A percentile compares a stretch with the other conserved stretches of the same genome.
phyloP scores from a whole-genome alignment of 2,329 filamentous ascomycete species.

The Pseudopithomyces maydicus region DNA sequence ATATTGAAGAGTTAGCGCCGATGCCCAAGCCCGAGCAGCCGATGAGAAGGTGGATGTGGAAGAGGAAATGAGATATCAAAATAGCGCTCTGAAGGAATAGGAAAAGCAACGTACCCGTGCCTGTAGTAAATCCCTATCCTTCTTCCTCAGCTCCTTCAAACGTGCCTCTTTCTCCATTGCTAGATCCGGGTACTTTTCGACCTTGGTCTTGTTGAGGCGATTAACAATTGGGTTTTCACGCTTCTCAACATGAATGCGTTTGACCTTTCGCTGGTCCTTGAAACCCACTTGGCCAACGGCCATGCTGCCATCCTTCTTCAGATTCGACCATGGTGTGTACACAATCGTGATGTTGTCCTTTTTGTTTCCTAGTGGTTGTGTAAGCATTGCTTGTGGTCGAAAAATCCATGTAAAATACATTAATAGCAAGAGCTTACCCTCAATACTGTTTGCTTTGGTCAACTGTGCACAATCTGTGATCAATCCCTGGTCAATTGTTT shows the following conservation, averaged over 20 bases:
- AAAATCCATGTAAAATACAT: background rate
- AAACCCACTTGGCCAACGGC: constrained; percentile 93
- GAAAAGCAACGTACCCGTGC: constrained; percentile 59
- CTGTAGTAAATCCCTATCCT: constrained; percentile 67
- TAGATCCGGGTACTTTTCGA: constrained; percentile 86
- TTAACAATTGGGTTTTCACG: constrained; percentile 93
- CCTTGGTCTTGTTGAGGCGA: constrained; percentile 95
- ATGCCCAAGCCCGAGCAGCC: background rate
- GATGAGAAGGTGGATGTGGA: background rate
- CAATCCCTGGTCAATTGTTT: constrained; percentile 74
- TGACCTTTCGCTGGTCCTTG: constrained; percentile 83
- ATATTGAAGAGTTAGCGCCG: background rate
- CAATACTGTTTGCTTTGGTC: constrained; percentile 98
- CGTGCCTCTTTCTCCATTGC: constrained; percentile 80
- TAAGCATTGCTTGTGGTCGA: background rate
- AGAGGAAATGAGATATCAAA: background rate
- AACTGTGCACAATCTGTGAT: constrained; percentile 91
- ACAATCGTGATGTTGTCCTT: constrained; percentile 97
- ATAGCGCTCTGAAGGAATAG: background rate
- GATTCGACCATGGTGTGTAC: constrained; percentile 96
- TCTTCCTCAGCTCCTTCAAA: constrained; percentile 71
- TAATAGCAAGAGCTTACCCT: constrained; percentile 59
- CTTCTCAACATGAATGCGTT: constrained; percentile 76
- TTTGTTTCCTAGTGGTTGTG: constrained; percentile 72
- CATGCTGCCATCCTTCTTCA: constrained; percentile 96